Base-by-base conservation (phyloP, 225 moss, liverwort and hornwort genomes). In the Asterella californica region DNA sequence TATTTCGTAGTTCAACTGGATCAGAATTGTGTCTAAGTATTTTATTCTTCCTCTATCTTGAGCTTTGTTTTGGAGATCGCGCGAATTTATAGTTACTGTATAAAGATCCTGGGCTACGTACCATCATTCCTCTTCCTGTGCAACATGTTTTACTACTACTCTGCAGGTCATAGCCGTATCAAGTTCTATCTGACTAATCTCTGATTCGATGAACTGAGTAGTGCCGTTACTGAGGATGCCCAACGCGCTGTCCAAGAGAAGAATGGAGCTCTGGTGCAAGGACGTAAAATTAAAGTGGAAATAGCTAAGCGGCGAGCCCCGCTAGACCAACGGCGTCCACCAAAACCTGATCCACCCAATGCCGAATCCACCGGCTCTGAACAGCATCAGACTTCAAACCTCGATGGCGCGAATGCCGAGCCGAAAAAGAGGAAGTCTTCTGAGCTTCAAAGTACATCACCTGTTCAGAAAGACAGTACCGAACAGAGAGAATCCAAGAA, bases 211-310 rank as follows among this genome's bases (percentile, higher is more conserved):
- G 37, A 27, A 29, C 49, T 42, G 17, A 17, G 48, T 80, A 99
- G 99, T 81, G 95, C 99, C 36, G 93, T 93, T 42, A 87, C 92
- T 61, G 99, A 99, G 83, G 99, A 99, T 85, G 93, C 99, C 33
- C 85, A 84, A 79, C 93, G 91, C 45, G 92, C 93, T 74, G 93
- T 93, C n/a, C 86, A 90, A 80, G 27, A 83, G 77, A 95, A 92
- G 70, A 91, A 99, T 87, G 92, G 95, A 60, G 86, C 85, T 9
- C 55, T 85, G 48, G 42, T 99, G 84, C 92, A 95, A 87, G 93
- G 95, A 72, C 91, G 99, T 60, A 92, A 90, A 79, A 89, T 99
- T n/a, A 93, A 95, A 84, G 99, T 99, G 37, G 95, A 99, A 79
- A 79, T 95, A 81, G 99, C 99, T 9, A 99, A 91, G 84, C 93